A percentile compares a stretch with the other conserved stretches of the same genome.
These are phyloP conservation scores for Leucaena leucocephala DNA, from an alignment of 306 rosid genomes.

Conservation along the genomic window DNA sequence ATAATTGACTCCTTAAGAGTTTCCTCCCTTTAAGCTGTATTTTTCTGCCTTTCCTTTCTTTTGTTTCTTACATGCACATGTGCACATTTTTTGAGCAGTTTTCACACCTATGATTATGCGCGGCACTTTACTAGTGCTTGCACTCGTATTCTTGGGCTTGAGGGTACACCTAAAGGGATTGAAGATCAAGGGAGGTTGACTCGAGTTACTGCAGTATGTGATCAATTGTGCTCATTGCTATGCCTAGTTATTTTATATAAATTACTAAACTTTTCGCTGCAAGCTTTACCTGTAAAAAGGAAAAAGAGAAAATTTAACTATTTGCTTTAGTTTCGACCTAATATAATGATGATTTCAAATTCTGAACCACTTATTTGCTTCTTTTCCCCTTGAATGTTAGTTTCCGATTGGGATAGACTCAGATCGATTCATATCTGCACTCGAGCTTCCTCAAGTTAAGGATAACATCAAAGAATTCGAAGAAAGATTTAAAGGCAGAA, in stretches of 20 bases:
- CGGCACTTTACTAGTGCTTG: constrained; percentile 88
- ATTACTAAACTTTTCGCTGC: neutral
- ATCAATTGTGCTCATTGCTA: constrained; percentile 4
- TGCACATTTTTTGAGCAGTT: constrained; percentile 43
- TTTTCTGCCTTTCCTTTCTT: constrained; percentile 34
- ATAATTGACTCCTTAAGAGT: neutral
- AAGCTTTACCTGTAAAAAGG: neutral
- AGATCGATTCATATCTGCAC: constrained; percentile 69
- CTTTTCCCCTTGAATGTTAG: constrained; percentile 45
- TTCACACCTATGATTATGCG: constrained; percentile 90
- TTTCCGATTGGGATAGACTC: constrained; percentile 92
- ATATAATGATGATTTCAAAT: constrained; percentile 10
- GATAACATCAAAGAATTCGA: constrained; percentile 65
- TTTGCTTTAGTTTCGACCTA: constrained; percentile 12
- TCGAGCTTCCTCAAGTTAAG: constrained; percentile 58
- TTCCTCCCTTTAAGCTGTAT: neutral
- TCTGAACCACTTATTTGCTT: constrained; percentile 30
- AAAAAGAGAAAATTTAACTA: neutral
- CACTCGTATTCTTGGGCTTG: constrained; percentile 86
- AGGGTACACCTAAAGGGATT: constrained; percentile 90
- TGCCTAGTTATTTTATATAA: neutral
- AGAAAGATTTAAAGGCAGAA: constrained; percentile 79
- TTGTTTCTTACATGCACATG: neutral
- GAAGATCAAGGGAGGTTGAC: constrained; percentile 88
- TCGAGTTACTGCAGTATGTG: constrained; percentile 83